phyloP scores from a whole-genome alignment of 2,329 filamentous ascomycete species.

The Aspergillus eucalypticola region DNA sequence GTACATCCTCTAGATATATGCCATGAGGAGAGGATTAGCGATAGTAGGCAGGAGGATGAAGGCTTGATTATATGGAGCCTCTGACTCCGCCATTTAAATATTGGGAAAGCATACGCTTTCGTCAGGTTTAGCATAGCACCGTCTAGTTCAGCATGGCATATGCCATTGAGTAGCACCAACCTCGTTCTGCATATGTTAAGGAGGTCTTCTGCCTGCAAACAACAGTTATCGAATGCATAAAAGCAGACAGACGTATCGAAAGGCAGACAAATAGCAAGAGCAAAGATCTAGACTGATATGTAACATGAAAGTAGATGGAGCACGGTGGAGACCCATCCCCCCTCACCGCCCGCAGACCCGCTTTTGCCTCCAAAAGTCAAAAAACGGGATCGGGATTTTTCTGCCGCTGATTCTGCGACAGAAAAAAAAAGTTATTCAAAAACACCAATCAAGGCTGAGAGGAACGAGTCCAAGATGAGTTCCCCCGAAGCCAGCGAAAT shows the following conservation, averaged over 20 bases:
- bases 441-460: constrained; percentile 15
- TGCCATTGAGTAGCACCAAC: no score
- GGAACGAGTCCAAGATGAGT: constrained; percentile 36
- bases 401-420: constrained; percentile 38
- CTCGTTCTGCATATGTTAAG: no score
- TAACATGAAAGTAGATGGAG: neutral
- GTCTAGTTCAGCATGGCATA: no score
- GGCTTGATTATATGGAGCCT: no score
- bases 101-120: no score
- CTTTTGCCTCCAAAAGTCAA: constrained; percentile 11
- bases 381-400: constrained; percentile 28
- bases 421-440: constrained; percentile 16
- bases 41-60: neutral
- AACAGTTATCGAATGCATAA: neutral
- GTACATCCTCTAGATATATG: neutral
- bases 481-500: constrained; percentile 27
- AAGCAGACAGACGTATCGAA: neutral
- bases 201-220: no score
- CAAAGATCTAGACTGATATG: neutral
- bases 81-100: no score
- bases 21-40: neutral
- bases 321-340: neutral
- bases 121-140: no score
- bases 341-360: constrained; percentile 28
- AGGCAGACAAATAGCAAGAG: neutral